Percentiles rank a stretch among this genome's conserved stretches.
These are phyloP conservation scores for Phytophthora idaei DNA, from an alignment of 352 stramenopile species.

Conservation along the genomic window DNA sequence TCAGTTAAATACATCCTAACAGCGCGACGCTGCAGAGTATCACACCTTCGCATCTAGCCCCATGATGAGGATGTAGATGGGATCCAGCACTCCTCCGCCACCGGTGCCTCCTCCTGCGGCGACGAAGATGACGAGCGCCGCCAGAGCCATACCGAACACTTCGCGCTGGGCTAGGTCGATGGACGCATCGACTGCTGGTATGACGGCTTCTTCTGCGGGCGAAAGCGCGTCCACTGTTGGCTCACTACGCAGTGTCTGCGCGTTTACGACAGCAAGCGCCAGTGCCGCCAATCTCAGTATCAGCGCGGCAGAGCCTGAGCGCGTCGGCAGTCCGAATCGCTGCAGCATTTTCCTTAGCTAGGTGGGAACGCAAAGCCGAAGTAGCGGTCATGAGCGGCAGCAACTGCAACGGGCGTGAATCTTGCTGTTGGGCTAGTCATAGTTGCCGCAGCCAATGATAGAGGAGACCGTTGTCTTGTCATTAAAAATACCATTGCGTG, in stretches of 20 bases:
- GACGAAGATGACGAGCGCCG: constrained; percentile 81
- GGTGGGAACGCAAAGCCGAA: constrained; percentile 6
- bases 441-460: constrained; percentile 1
- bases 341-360: not conserved
- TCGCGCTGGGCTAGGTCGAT: constrained; percentile 45
- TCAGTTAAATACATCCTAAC: not conserved
- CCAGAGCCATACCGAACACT: constrained; percentile 53
- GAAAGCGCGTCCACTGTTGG: not conserved
- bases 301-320: not conserved
- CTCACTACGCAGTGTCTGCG: constrained; percentile 22
- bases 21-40: not conserved
- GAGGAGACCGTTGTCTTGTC: constrained; percentile 7
- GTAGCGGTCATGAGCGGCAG: constrained; percentile 7
- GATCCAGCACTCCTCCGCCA: constrained; percentile 94
- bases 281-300: not conserved
- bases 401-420: constrained; percentile 8
- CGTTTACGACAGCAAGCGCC: not conserved
- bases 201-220: constrained; percentile 11
- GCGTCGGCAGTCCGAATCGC: constrained; percentile 1
- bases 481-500: not conserved
- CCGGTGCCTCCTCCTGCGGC: constrained; percentile 90
- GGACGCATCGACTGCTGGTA: constrained; percentile 19
- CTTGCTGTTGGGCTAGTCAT: constrained; percentile 12
- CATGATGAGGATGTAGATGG: constrained; percentile 97
- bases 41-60: constrained; percentile 85